Evolutionary conservation across 371 early-diverging fungal species (phyloP).

Genomic region (Phascolomyces articulosus): DNA sequence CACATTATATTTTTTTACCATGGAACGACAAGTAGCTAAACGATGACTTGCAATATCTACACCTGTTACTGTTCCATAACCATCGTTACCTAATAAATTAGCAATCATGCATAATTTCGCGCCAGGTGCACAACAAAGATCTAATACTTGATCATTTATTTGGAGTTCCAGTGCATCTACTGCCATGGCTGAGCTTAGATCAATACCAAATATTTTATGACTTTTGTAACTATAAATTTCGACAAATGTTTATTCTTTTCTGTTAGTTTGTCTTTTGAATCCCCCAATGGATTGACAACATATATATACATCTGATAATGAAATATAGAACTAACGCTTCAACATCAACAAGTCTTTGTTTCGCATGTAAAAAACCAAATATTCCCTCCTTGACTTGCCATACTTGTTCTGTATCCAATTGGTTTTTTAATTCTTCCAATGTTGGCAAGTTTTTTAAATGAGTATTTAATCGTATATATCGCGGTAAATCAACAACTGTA

Average conservation of each 20-base stretch:
- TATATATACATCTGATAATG: neutral
- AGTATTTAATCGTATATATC: conserved; percentile 73
- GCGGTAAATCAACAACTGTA: conserved; percentile 59
- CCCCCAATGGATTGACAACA: neutral
- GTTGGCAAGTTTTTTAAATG: conserved; percentile 37
- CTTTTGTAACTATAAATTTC: conserved; percentile 27
- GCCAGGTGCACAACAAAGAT: conserved; percentile 84
- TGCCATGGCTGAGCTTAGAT: conserved; percentile 81
- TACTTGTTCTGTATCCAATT: conserved; percentile 43
- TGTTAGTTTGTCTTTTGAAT: too few species aligned
- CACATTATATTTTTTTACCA: conserved; percentile 70
- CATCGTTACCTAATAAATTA: conserved; percentile 63
- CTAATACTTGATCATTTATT: conserved; percentile 75
- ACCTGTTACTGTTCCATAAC: conserved; percentile 86
- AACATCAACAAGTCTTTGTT: conserved; percentile 44
- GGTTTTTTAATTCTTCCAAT: conserved; percentile 40
- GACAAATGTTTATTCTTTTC: too few species aligned
- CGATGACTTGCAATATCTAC: conserved; percentile 85
- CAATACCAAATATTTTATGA: conserved; percentile 78
- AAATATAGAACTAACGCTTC: conserved; percentile 31
- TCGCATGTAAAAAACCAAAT: conserved; percentile 31
- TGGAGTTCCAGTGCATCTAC: conserved; percentile 60
- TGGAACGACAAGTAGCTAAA: conserved; percentile 68
- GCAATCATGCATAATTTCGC: conserved; percentile 85
- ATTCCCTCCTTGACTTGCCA: conserved; percentile 38